A percentile compares a stretch with the other conserved stretches of the same genome.
phyloP scores from a whole-genome alignment of 768 basidiomycete species.

The Mycena indigotica region DNA sequence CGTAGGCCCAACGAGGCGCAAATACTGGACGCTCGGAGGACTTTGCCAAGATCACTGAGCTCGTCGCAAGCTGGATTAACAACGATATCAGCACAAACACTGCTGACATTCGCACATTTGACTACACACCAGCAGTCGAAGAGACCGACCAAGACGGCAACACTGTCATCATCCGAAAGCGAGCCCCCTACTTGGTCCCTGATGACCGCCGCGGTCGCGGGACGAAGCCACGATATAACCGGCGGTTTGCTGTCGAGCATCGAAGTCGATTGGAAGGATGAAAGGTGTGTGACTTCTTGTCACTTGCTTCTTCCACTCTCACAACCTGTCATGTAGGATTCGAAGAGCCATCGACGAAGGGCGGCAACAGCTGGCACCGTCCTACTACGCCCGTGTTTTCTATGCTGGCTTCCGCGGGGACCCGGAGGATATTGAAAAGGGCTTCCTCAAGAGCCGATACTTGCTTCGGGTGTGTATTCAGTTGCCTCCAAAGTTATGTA shows the following conservation, averaged over 20 bases:
- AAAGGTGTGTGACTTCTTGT: neutral
- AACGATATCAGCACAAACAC: neutral
- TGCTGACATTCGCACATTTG: neutral
- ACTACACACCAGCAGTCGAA: neutral
- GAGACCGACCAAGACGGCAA: neutral
- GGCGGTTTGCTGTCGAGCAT: conserved; percentile 1
- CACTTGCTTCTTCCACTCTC: neutral
- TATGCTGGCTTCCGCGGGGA: conserved; percentile 7
- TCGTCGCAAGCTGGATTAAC: conserved; percentile 1
- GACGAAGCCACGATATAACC: conserved; percentile 2
- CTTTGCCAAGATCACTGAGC: neutral
- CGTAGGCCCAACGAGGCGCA: conserved; percentile 18
- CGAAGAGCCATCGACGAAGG: neutral
- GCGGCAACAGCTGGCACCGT: neutral
- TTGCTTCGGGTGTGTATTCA: conserved; percentile 4
- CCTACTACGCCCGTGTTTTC: conserved; percentile 12
- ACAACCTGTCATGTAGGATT: no score
- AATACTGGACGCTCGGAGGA: conserved; percentile 16
- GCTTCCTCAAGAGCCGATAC: conserved; percentile 13
- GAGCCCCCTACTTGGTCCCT: neutral
- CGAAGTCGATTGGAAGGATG: neutral
- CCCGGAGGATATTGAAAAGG: neutral
- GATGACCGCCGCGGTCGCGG: conserved; percentile 4
- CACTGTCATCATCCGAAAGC: neutral
- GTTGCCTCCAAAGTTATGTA: neutral